Base-by-base conservation (phyloP, 2,329 filamentous ascomycete species). In the Ascochyta koolunga region DNA sequence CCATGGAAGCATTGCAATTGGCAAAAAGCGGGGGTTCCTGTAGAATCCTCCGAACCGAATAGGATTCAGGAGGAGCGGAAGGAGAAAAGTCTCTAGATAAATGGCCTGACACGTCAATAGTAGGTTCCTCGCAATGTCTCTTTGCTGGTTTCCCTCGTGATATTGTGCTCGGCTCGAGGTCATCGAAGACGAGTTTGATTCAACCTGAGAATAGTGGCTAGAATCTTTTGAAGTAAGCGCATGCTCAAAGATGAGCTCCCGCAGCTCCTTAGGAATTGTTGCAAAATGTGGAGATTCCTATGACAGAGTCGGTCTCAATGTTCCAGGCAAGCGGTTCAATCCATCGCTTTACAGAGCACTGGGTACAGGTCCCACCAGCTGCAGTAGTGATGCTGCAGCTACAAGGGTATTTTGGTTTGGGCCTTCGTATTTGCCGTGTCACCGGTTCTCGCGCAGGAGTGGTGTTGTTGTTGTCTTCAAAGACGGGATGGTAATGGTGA, bases 291-390 rank as follows among this genome's bases (percentile, higher is more conserved):
- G 49, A 24, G 50, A 58, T 8, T 46, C 49, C 21, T 4, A 40
- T 27, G 7, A 54, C 19, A 2, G 35, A 16, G 6, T 37, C 33
- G 6, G 47, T 10, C 1, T 53, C 39, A 1, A 64, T 40, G 5
- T 50, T 61, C 63, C 61, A 66, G 16, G 63, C 63, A 3, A 65
- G 54, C 1, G 63, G 63, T 19, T 65, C 58, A 5, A 50, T 42
- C 36, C 48, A 58, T 18, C 43, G 36, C 16, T 45, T 27, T 15
- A 54, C 4, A 21, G 13, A 18, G 24, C 51, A 54, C 8, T 10
- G 24, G 2, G 24, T 15, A 21, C 11, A 27, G 24, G 24, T 6
- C 7, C 25, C 10, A 19, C 15, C 10, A 24, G 6, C 35, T 3
- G 3, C 13, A 10, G 6, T 11, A 9, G 40, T 13, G 9, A 19